These are phyloP conservation scores for Coprinopsis strossmayeri DNA, from an alignment of 768 basidiomycete species.

Conservation along the genomic window DNA sequence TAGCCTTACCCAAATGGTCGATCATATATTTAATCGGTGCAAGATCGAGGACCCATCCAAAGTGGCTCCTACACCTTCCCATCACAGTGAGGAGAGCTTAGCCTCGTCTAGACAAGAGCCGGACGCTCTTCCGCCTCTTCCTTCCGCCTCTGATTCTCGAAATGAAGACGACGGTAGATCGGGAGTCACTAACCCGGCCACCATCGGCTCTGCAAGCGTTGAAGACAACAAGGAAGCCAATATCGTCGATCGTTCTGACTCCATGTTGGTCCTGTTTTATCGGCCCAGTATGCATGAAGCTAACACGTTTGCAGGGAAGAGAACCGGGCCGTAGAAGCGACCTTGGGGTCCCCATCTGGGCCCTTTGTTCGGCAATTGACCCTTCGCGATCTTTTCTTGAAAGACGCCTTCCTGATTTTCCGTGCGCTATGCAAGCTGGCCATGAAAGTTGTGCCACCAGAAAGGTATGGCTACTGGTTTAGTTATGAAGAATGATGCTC, in stretches of 20 bases:
- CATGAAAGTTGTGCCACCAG: conserved; percentile 92
- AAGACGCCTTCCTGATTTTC: conserved; percentile 97
- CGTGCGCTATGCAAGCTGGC: conserved; percentile 95
- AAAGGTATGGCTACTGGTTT: conserved; percentile 53
- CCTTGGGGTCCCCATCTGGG: background rate
- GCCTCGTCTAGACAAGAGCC: background rate
- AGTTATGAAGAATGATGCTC: background rate
- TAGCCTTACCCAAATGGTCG: conserved; percentile 95
- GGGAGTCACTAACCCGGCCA: too few relatives aligned
- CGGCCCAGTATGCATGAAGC: too few relatives aligned
- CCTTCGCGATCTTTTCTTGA: conserved; percentile 86
- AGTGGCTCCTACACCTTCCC: too few relatives aligned
- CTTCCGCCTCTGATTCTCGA: too few relatives aligned
- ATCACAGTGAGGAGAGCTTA: background rate
- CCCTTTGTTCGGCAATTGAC: conserved; percentile 30
- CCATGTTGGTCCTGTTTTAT: too few relatives aligned
- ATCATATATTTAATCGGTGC: conserved; percentile 90
- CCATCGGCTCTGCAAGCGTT: too few relatives aligned
- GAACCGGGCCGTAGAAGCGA: background rate
- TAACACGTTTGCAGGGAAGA: background rate
- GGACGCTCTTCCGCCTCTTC: background rate
- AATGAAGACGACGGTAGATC: too few relatives aligned
- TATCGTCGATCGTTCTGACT: too few relatives aligned
- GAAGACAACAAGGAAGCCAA: too few relatives aligned
- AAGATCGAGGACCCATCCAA: conserved; percentile 26